phyloP scores from a whole-genome alignment of 2,329 filamentous ascomycete species.

The Sclerotinia minor region DNA sequence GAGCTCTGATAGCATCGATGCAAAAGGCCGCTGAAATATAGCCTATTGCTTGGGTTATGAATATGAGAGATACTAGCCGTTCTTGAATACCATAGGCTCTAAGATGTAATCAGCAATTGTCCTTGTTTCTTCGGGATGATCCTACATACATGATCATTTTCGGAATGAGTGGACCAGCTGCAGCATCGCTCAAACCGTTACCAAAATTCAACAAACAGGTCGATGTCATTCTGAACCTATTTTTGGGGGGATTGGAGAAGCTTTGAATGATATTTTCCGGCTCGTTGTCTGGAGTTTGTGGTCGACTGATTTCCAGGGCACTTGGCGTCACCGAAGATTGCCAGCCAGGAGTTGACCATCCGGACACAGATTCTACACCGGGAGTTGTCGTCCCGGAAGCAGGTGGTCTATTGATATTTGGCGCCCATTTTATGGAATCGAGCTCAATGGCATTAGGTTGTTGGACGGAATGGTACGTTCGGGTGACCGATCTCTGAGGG shows the following conservation, averaged over 20 bases:
- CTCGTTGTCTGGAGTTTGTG: slow-evolving; percentile 48
- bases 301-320: slow-evolving; percentile 53
- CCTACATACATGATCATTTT: slow-evolving; percentile 65
- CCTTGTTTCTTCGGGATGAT: too few species aligned
- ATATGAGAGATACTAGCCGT: slow-evolving; percentile 72
- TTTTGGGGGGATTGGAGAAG: slow-evolving; percentile 63
- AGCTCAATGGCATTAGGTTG: slow-evolving; percentile 36
- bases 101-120: not conserved
- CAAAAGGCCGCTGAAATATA: slow-evolving; percentile 73
- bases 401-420: slow-evolving; percentile 30
- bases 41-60: slow-evolving; percentile 73
- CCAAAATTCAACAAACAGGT: slow-evolving; percentile 66
- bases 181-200: slow-evolving; percentile 72
- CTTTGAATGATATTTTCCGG: slow-evolving; percentile 53
- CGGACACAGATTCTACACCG: slow-evolving; percentile 14
- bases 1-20: slow-evolving; percentile 60
- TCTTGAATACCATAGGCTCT: slow-evolving; percentile 21
- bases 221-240: slow-evolving; percentile 66
- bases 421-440: slow-evolving; percentile 29
- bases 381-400: slow-evolving; percentile 32
- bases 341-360: slow-evolving; percentile 27
- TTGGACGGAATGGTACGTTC: slow-evolving; percentile 39
- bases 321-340: slow-evolving; percentile 33
- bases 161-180: slow-evolving; percentile 75
- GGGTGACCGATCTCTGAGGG: slow-evolving; percentile 37